Evolutionary conservation across 257 asterid genomes (phyloP), one percentile per base, ranked within the genome.

Genomic region (Solanum tarijense): DNA sequence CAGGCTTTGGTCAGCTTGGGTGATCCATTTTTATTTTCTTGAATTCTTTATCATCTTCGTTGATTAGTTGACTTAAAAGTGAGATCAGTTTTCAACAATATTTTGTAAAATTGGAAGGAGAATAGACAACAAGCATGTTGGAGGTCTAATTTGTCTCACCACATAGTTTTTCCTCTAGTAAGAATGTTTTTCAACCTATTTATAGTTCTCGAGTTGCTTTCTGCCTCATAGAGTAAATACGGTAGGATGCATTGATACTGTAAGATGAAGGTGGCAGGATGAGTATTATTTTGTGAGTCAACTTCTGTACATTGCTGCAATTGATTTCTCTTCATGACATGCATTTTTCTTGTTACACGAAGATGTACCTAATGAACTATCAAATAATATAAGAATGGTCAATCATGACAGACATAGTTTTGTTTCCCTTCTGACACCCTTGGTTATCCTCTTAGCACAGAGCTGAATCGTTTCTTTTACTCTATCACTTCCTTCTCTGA

Each of bases 1-100:
- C 99, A 97, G 90, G 98, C 98, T 88, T 96, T 96, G 79, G 90
- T 96, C 88, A 95, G 99, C 92, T 90, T 95, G 88, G 99, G 99
- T 97, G 91, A 87, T 85, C 9, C 85, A 27, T 16, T 46, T 81
- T 81, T 13, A 25, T 29, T 81, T 78, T 81, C 39, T 46, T 81
- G 68, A 46, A 46, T 27, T 31, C 85, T 46, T 46, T 20, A 27
- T 81, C 68, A 81, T 31, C 16, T 79, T 66, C 52, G 39, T 18
- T 68, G n/a, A n/a, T 86, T 81, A 29, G 5, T 81, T 81, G 68
- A 46, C n/a, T 79, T 81, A 5, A 29, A 81, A 27, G 27, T 16
- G 39, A 75, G 2, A 27, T 20, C 68, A 29, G 41, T 46, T 81
- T 29, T 31, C 39, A 46, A 46, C 68, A 43, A 81, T 18, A 81